Conservation (phyloP, 192 early-diverging fungal species). For the Podochytrium sp. region DNA sequence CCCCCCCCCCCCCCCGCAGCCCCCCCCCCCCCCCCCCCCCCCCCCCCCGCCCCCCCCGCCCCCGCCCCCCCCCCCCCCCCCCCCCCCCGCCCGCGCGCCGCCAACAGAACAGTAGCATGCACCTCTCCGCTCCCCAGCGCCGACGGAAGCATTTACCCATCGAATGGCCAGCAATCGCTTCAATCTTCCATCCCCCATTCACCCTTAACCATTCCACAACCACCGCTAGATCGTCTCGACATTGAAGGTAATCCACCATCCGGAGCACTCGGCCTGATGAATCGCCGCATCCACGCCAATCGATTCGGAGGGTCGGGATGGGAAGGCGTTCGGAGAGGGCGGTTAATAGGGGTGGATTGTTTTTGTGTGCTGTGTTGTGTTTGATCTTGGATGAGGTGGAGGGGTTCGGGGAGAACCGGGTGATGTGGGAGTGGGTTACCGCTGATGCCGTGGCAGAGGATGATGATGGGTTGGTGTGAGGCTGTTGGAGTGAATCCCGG, state of each 20-base stretch:
- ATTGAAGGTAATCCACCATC: constrained; percentile 3
- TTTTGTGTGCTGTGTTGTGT: constrained; percentile 17
- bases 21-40: too few species aligned
- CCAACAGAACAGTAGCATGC: neutral
- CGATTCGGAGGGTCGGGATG: constrained; percentile 14
- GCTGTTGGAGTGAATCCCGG: neutral
- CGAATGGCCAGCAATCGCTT: constrained; percentile 9
- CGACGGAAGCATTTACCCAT: constrained; percentile 19
- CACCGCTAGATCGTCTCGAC: neutral
- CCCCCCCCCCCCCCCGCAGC: neutral
- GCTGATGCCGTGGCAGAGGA: constrained; percentile 4
- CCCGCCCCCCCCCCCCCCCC: too few species aligned
- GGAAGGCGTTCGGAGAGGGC: neutral
- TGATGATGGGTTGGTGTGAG: neutral
- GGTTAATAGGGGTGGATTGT: constrained; percentile 9
- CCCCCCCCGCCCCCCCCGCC: too few species aligned
- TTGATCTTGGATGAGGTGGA: too few species aligned
- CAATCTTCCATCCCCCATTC: constrained; percentile 1
- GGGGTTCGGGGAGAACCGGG: neutral
- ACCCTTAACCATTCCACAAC: neutral
- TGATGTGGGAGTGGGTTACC: neutral
- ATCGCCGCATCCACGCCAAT: constrained; percentile 22
- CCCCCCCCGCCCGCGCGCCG: too few species aligned
- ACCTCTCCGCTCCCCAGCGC: neutral
- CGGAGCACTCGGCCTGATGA: constrained; percentile 8